phyloP scores from a whole-genome alignment of 1,284 basidiomycete species.

The Clitocybe nebularis region DNA sequence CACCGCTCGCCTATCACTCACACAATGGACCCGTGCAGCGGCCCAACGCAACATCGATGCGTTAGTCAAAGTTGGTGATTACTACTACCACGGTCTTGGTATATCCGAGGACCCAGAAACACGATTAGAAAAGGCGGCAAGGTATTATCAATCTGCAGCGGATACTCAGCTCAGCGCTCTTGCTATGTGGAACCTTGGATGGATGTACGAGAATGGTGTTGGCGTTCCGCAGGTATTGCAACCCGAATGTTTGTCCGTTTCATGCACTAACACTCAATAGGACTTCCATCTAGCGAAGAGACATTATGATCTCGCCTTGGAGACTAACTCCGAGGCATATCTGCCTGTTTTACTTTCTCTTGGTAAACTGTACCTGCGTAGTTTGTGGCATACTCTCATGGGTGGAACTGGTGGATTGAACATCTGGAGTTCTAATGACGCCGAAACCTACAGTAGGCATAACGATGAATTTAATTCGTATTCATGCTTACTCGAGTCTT shows the following conservation, averaged over 20 bases:
- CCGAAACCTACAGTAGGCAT: slow-evolving; percentile 45
- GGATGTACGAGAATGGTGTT: slow-evolving; percentile 97
- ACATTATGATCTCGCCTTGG: slow-evolving; percentile 88
- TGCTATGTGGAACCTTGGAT: slow-evolving; percentile 98
- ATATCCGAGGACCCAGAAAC: slow-evolving; percentile 62
- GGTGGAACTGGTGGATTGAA: slow-evolving; percentile 65
- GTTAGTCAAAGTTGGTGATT: slow-evolving; percentile 94
- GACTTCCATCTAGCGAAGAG: slow-evolving; percentile 98
- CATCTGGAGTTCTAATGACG: slow-evolving; percentile 56
- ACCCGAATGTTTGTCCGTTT: background rate
- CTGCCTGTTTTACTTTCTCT: slow-evolving; percentile 84
- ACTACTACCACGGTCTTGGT: slow-evolving; percentile 89
- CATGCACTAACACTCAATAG: slow-evolving; percentile 29
- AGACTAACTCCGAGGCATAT: slow-evolving; percentile 86
- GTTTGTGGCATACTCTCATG: slow-evolving; percentile 76
- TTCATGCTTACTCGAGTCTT: background rate
- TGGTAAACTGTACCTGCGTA: slow-evolving; percentile 79
- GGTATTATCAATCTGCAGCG: slow-evolving; percentile 91
- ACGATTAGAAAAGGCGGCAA: slow-evolving; percentile 83
- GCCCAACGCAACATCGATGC: slow-evolving; percentile 94
- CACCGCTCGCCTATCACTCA: slow-evolving; percentile 79
- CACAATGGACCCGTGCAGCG: slow-evolving; percentile 93
- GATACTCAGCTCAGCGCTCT: slow-evolving; percentile 89
- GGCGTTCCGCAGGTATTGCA: slow-evolving; percentile 77
- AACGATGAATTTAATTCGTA: slow-evolving; percentile 6